phyloP scores from a whole-genome alignment of 2,329 filamentous ascomycete genomes.

The Neoascochyta sp. region DNA sequence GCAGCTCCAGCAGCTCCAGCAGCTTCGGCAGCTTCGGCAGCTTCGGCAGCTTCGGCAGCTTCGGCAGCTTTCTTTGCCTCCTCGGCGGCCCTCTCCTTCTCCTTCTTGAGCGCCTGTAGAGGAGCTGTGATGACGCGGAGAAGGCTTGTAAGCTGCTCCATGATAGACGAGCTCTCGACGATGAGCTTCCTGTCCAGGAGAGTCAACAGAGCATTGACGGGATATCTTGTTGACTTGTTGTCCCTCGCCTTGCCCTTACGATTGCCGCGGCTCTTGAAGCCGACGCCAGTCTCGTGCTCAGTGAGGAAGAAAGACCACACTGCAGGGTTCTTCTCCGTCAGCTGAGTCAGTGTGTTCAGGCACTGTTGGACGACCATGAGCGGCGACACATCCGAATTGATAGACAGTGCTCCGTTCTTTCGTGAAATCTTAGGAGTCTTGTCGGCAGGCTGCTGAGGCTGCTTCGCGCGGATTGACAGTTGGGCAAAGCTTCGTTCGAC shows the following conservation, averaged over 20 bases:
- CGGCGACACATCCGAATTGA: constrained; percentile 84
- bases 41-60: constrained; percentile 3
- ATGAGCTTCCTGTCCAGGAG: constrained; percentile 91
- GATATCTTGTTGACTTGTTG: constrained; percentile 77
- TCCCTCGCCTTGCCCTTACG: constrained; percentile 90
- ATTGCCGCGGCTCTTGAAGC: constrained; percentile 70
- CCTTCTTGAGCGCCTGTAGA: constrained; percentile 77
- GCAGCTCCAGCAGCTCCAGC: constrained; percentile 17
- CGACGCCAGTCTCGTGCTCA: constrained; percentile 78
- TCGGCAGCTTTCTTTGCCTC: constrained; percentile 38
- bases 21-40: constrained; percentile 18
- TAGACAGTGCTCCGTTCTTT: constrained; percentile 59
- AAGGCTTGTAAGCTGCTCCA: constrained; percentile 86
- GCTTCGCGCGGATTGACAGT: constrained; percentile 85
- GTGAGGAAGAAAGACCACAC: constrained; percentile 90
- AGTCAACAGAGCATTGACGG: constrained; percentile 83
- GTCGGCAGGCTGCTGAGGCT: constrained; percentile 57
- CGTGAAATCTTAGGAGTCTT: constrained; percentile 85
- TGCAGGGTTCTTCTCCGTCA: constrained; percentile 80
- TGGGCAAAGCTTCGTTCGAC: constrained; percentile 95
- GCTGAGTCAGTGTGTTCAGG: constrained; percentile 75
- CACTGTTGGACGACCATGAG: constrained; percentile 96
- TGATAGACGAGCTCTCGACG: constrained; percentile 94
- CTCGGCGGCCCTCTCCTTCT: constrained; percentile 64
- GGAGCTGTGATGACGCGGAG: constrained; percentile 86